Base-by-base conservation (phyloP, 2,329 filamentous ascomycete species). In the Elsinoe ampelina region DNA sequence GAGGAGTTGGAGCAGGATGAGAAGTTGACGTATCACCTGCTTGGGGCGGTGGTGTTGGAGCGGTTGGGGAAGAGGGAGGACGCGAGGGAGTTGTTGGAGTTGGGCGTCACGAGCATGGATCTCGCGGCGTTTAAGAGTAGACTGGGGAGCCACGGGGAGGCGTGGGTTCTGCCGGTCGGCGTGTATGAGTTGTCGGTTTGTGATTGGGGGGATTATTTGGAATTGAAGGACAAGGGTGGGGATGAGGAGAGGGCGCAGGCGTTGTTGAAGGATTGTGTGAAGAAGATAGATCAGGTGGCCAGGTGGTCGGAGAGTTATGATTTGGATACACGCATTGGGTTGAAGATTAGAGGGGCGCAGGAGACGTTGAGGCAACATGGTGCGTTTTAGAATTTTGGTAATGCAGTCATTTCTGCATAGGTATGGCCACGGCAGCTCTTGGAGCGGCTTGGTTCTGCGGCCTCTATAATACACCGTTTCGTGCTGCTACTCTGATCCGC, bases 181-280 rank as follows among this genome's bases (percentile, higher is more conserved):
- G 78, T 89, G 62, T 96, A 96, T 70, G 93, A 98, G 71, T 82
- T 93, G 75, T 90, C 84, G 0, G 89, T 87, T 6, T 82, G 88
- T 56, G 75, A 85, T 1, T 98, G 92, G 91, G 77, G 80, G 58
- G 86, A 92, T 64, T 56, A 56, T 30, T 15, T 34, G 19, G 30
- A 20, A 8, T 34, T 55, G 15, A 20, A 35, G 32, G 42, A 32
- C n/a, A 47, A 47, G 12, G 42, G 39, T 63, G 76, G 64, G 7
- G 70, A 69, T 30, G 73, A 70, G 20, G 64, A 68, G 45, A 67
- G 66, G 22, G 65, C 71, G 50, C 58, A 61, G 47, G 67, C 75
- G 47, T 80, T 80, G 69, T 67, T 84, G 22, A 70, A 80, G 15
- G 80, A 85, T 64, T 87, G 85, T 66, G 77, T 81, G 61, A 72